Base-by-base conservation (phyloP, 2,329 filamentous ascomycete species). In the Fusarium sp. region DNA sequence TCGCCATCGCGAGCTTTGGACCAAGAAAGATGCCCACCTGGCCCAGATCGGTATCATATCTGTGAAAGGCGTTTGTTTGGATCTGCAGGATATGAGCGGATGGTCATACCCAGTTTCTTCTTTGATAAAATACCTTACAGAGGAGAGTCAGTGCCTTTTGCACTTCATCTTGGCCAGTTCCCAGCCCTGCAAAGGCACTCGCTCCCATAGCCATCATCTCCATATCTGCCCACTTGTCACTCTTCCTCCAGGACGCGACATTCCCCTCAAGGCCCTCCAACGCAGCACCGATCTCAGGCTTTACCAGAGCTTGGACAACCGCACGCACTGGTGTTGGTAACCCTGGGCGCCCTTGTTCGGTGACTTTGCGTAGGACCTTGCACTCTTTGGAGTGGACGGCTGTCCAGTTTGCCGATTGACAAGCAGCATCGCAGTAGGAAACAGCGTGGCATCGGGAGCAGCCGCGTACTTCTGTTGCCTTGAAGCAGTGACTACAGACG, bases 11-110 rank as follows among this genome's bases (percentile, higher is more conserved):
- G 41, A 89, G 78, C 5, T 76, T 81, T 1, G 85, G 81, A 65
- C 89, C 85, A 37, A 90, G 77, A 64, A 87, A 89, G 31, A 88
- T 79, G 26, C 86, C 87, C 2, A 83, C 80, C 56, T 84, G 80
- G 2, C 81, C 84, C 9, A 84, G 75, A 69, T 89, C 86, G 3
- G 78, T 75, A 53, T 89, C 86, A 28, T 80, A 80, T 53, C 85
- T 80, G 71, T 87, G 86, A 73, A 90, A 90, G 6, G 86, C 82
- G 76, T 91, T 91, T 37, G 87, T 87, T 73, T 88, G 83, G 61
- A 89, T 83, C 87, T 89, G 59, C 20, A 2, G 11, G 4, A 9
- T 34, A 10, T 72, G 8, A 70, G 59, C 30, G 23, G 16, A 11
- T 20, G 11, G 30, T 12, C 3, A 10, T 23, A 37, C 16, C 1